Evolutionary conservation across 371 early-diverging fungal genomes (phyloP).

Genomic region (Mortierella polycephala): DNA sequence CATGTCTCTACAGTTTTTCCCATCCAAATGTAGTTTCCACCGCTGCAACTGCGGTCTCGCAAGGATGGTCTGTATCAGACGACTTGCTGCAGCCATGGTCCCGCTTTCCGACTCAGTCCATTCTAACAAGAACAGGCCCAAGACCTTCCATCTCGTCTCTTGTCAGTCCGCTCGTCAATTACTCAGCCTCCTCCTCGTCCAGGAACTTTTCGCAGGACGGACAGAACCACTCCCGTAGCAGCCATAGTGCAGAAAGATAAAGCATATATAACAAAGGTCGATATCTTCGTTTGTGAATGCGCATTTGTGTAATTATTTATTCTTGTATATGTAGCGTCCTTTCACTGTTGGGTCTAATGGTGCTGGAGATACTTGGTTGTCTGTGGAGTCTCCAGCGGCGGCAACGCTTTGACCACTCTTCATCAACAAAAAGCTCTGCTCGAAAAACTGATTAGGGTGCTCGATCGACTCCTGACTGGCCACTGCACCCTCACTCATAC

Average conservation of each 20-base stretch:
- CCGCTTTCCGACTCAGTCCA: not conserved
- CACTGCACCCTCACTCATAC: constrained; percentile 43
- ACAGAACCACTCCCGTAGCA: no score
- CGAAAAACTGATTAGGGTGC: constrained; percentile 95
- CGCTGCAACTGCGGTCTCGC: constrained; percentile 19
- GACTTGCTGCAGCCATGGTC: constrained; percentile 20
- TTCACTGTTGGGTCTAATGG: constrained; percentile 29
- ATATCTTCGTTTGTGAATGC: constrained; percentile 23
- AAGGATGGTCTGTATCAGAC: constrained; percentile 30
- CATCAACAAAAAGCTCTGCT: constrained; percentile 67
- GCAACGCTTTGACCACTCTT: constrained; percentile 13
- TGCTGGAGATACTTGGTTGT: constrained; percentile 1
- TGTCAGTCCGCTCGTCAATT: no score
- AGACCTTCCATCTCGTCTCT: not conserved
- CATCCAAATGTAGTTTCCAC: constrained; percentile 23
- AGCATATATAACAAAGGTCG: constrained; percentile 31
- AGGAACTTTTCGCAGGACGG: no score
- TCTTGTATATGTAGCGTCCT: constrained; percentile 45
- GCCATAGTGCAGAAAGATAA: no score
- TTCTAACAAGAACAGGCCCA: not conserved
- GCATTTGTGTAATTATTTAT: constrained; percentile 18
- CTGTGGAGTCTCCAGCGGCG: not conserved
- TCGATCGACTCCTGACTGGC: constrained; percentile 76
- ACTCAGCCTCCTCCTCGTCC: no score
- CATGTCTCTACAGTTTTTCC: not conserved